Base-by-base conservation (phyloP, 73 alveolate species). In the Vitrella brassicaformis region DNA sequence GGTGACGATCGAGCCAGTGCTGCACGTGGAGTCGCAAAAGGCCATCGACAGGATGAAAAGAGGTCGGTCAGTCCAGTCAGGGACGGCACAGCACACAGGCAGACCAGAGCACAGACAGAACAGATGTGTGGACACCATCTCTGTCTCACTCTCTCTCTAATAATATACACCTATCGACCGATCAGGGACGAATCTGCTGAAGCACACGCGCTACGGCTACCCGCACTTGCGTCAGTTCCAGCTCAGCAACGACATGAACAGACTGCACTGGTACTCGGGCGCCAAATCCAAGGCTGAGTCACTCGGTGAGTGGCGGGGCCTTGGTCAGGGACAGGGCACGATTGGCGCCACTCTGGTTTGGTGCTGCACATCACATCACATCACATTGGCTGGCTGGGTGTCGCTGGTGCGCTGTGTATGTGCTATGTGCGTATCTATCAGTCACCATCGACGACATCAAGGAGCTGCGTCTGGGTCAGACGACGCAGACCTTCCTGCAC, bases 151-250 rank as follows among this genome's bases (percentile, higher is more conserved):
- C 56, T 39, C n/a, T n/a, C n/a, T n/a, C n/a, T n/a, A n/a, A n/a
- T n/a, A n/a, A n/a, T n/a, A n/a, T n/a, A n/a, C n/a, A n/a, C n/a
- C n/a, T n/a, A n/a, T n/a, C n/a, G n/a, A n/a, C n/a, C n/a, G n/a
- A n/a, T n/a, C n/a, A n/a, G n/a, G n/a, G 56, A 39, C 56, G 22
- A 39, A 39, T 14, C 56, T 39, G 56, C 56, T 39, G 75, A 77
- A 77, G 47, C 84, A 77, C 68, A 77, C 84, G 67, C 82, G 68
- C 73, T 77, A 77, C 70, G 78, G 78, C 30, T 77, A 47, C 19
- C 84, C 84, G 0, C 84, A 77, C 70, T 68, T 77, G 28, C 84
- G 84, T n/a, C 84, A 77, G 68, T 77, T 77, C 73, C 83, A 76
- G 83, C 69, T 77, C 78, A 69, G 78, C 84, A 72, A 68, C 29